phyloP scores from a whole-genome alignment of 306 rosid species.

The Canavalia gladiata region DNA sequence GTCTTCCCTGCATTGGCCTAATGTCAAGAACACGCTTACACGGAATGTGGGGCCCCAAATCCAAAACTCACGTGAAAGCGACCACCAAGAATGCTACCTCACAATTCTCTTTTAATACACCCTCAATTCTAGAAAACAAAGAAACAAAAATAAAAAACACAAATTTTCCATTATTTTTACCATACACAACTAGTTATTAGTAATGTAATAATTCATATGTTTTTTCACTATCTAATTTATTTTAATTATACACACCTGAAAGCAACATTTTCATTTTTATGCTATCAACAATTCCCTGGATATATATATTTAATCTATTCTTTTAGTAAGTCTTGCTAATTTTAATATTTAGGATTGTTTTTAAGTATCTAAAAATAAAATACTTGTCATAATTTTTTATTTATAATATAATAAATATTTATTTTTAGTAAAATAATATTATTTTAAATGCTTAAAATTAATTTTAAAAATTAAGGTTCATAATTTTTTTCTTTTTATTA shows the following conservation, averaged over 20 bases:
- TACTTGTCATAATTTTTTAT: too few species aligned
- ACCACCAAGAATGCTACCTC: conserved; percentile 45
- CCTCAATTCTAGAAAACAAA: background rate
- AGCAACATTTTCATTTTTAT: background rate
- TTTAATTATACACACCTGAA: background rate
- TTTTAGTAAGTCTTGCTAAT: too few species aligned
- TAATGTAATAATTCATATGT: background rate
- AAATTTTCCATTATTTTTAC: conserved; percentile 16
- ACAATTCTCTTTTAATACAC: background rate
- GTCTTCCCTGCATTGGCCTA: conserved; percentile 35
- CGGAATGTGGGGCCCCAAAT: conserved; percentile 68
- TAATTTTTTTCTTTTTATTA: too few species aligned
- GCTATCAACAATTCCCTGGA: background rate
- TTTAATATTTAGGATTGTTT: too few species aligned
- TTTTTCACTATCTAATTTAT: background rate
- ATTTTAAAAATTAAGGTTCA: too few species aligned
- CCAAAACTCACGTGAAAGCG: conserved; percentile 54
- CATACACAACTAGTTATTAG: background rate
- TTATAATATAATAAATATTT: too few species aligned
- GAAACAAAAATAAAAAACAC: background rate
- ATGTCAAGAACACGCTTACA: conserved; percentile 55
- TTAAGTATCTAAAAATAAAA: too few species aligned
- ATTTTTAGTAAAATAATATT: too few species aligned
- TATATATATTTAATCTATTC: background rate
- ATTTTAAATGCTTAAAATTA: too few species aligned